Evolutionary conservation across 371 early-diverging fungal species (phyloP).

Genomic region (Capillidium rhysosporum): DNA sequence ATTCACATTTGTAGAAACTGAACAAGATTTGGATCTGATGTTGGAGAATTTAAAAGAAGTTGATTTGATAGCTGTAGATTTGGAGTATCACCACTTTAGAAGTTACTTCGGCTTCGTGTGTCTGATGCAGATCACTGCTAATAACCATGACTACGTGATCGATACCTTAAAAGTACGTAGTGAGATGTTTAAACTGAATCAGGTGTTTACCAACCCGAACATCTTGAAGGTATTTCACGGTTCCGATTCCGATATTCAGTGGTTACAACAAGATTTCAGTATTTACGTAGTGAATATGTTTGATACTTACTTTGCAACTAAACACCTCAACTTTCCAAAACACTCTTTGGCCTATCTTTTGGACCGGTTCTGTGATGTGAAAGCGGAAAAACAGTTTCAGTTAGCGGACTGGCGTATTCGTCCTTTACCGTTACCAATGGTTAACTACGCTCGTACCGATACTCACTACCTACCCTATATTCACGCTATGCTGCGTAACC

Average conservation of each 20-base stretch:
- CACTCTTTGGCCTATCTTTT: conserved; percentile 73
- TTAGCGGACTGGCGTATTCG: conserved; percentile 95
- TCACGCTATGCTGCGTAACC: conserved; percentile 76
- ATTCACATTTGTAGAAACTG: conserved; percentile 48
- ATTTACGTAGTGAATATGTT: conserved; percentile 87
- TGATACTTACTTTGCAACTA: conserved; percentile 87
- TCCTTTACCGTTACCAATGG: conserved; percentile 80
- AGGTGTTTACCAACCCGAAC: conserved; percentile 63
- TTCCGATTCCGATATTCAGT: conserved; percentile 85
- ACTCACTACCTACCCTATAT: conserved; percentile 91
- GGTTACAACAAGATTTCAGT: conserved; percentile 96
- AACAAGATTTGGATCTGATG: conserved; percentile 38
- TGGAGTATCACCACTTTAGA: conserved; percentile 87
- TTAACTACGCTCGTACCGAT: conserved; percentile 81
- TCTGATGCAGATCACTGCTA: conserved; percentile 82
- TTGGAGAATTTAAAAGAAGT: conserved; percentile 29
- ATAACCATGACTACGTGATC: conserved; percentile 73
- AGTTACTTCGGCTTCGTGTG: conserved; percentile 89
- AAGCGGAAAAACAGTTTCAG: conserved; percentile 85
- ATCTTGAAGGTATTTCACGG: conserved; percentile 91
- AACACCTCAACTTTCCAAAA: conserved; percentile 22
- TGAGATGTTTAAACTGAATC: conserved; percentile 54
- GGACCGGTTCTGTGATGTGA: conserved; percentile 49
- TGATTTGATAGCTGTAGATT: conserved; percentile 76
- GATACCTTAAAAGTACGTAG: conserved; percentile 76